Conservation (phyloP, 495 filamentous ascomycete species). For the Massariosphaeria phaeospora region DNA sequence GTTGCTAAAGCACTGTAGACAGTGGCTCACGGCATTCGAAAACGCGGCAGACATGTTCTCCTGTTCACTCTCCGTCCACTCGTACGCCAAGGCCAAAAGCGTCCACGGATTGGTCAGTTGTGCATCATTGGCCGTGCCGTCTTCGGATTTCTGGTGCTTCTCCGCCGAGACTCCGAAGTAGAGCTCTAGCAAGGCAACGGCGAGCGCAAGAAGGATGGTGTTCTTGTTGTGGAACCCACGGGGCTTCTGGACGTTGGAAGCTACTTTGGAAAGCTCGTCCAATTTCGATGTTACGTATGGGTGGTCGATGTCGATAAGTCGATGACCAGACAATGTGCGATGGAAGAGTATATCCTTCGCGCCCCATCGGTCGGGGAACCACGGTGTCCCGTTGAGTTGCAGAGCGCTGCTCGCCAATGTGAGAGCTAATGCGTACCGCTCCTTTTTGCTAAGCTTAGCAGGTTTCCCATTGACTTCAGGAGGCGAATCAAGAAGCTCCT, state of each 20-base stretch:
- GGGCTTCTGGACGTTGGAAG: not conserved
- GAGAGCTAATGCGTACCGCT: conserved; percentile 27
- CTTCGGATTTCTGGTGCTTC: conserved; percentile 16
- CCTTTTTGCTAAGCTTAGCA: conserved; percentile 30
- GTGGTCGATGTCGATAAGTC: conserved; percentile 28
- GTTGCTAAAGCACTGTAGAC: conserved; percentile 31
- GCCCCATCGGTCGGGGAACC: conserved; percentile 28
- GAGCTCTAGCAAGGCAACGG: conserved; percentile 27
- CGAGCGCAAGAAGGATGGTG: conserved; percentile 31
- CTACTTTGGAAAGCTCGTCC: conserved; percentile 2
- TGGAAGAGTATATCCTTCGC: conserved; percentile 29
- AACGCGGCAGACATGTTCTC: conserved; percentile 33
- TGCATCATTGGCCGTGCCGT: not conserved
- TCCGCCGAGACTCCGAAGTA: conserved; percentile 31
- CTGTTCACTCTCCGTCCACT: conserved; percentile 30
- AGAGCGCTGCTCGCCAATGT: conserved; percentile 27
- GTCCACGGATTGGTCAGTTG: conserved; percentile 28
- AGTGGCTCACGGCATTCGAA: conserved; percentile 25
- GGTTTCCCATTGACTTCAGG: conserved; percentile 23
- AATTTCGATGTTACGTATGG: conserved; percentile 23
- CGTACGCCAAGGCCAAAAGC: conserved; percentile 28
- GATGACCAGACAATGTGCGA: conserved; percentile 10
- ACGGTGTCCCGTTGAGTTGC: conserved; percentile 31
- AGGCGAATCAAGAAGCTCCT: conserved; percentile 22
- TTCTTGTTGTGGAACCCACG: conserved; percentile 34